These are phyloP conservation scores for Diaporthe destruens DNA, from an alignment of 2,329 filamentous ascomycete genomes.

Conservation along the genomic window DNA sequence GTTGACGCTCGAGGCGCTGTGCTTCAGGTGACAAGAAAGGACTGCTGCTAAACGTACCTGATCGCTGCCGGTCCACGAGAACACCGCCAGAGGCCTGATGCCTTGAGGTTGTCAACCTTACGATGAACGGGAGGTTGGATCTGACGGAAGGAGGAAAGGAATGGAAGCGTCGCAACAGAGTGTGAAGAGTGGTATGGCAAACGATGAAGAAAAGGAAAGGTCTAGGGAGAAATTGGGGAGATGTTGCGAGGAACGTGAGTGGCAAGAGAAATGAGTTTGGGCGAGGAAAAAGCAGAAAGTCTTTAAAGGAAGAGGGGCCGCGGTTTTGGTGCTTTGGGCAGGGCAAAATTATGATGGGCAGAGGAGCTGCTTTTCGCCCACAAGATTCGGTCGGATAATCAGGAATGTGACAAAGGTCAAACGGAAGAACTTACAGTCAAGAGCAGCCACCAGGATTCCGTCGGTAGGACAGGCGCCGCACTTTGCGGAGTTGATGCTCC, in stretches of 20 bases:
- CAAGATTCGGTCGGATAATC: neutral
- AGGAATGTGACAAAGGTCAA: neutral
- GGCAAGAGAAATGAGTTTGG: fast-evolving
- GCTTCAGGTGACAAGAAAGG: neutral
- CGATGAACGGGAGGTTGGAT: too few species aligned
- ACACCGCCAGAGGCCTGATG: fast-evolving
- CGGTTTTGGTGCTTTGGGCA: neutral
- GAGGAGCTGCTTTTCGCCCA: neutral
- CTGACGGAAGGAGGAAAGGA: neutral
- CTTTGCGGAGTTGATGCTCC: too few species aligned
- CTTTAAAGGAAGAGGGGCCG: neutral
- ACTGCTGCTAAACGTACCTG: neutral
- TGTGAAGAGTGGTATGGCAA: neutral
- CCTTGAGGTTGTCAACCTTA: neutral
- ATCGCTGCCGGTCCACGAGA: neutral
- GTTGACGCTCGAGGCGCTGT: too few species aligned
- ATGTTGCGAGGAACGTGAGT: fast-evolving
- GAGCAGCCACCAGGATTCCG: neutral
- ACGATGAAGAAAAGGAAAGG: fast-evolving
- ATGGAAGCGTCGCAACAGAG: neutral
- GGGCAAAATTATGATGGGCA: neutral
- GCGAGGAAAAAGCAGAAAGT: fast-evolving
- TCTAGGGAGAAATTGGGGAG: too few species aligned
- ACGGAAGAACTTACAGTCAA: neutral
- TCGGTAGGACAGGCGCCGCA: neutral